Evolutionary conservation across 495 filamentous ascomycete species (phyloP), one percentile per base, ranked within the genome.

Genomic region (Rostrohypoxylon terebratum): DNA sequence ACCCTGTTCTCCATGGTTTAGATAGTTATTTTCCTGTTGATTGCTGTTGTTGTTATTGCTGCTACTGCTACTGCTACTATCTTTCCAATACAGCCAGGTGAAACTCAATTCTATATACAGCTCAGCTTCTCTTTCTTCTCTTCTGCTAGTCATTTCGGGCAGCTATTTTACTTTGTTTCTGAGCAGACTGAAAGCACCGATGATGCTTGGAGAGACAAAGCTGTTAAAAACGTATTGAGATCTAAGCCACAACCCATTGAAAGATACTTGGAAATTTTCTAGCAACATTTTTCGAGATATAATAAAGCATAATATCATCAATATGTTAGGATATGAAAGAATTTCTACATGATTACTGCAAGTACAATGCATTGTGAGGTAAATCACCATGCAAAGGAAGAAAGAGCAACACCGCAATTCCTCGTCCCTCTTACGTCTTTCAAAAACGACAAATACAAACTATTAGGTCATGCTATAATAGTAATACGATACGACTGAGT

Each of bases 21-120:
- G 47, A 4, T 53, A 54, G 23, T 44, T 59, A 20, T 13, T 40
- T 14, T 53, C 10, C 10, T 31, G 11, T 9, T 16, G 16, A 10
- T 60, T 18, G 28, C 21, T 38, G 5, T 10, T 31, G 18, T 54
- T 36, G 16, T 44, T 23, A 9, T 28, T 63, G 10, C 42, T 40
- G 33, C 31, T 54, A 13, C 21, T 55, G 3, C 36, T 33, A 7
- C 28, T 9, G 3, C 28, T 9, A 33, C 20, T 1, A 38, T 21
- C 10, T 9, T 14, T 28, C 21, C 16, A n/a, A 7, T 21, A 23
- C 25, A 11, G 8, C 14, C 50, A 33, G 31, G 4, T 23, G 7
- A 38, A 20, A 16, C 16, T 45, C 14, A n/a, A 25, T 45, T 55
- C 63, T 72, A 72, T 67, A 72, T 72, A 72, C 69, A 63, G 59